These are phyloP conservation scores for Aspergillus sp. DNA, from an alignment of 2,329 filamentous ascomycete species.

Conservation along the genomic window DNA sequence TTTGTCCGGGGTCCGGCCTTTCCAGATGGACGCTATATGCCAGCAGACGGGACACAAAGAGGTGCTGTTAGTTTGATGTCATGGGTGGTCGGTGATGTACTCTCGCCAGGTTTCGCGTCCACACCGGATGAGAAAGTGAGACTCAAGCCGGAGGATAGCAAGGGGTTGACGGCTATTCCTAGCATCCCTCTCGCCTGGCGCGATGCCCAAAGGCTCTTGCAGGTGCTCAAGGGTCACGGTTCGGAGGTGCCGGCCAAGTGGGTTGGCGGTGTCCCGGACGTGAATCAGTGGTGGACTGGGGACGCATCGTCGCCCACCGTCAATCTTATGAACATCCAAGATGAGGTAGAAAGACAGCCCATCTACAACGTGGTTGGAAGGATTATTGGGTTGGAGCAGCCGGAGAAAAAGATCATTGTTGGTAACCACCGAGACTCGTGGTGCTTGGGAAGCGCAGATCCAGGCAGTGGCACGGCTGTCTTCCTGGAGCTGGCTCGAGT, in stretches of 20 bases:
- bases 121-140: slow-evolving; percentile 56
- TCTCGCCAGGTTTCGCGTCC: slow-evolving; percentile 80
- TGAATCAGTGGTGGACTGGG: slow-evolving; percentile 83
- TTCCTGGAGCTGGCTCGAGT: slow-evolving; percentile 86
- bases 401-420: slow-evolving; percentile 79
- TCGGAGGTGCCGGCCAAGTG: slow-evolving; percentile 68
- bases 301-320: slow-evolving; percentile 73
- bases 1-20: slow-evolving; percentile 71
- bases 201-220: slow-evolving; percentile 78
- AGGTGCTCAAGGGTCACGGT: slow-evolving; percentile 74
- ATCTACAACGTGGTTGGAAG: slow-evolving; percentile 91
- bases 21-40: slow-evolving; percentile 78
- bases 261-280: slow-evolving; percentile 73
- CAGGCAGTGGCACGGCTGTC: slow-evolving; percentile 84
- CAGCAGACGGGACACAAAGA: slow-evolving; percentile 77
- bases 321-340: slow-evolving; percentile 80
- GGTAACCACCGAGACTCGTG: slow-evolving; percentile 93
- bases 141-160: slow-evolving; percentile 68
- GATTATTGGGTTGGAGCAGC: slow-evolving; percentile 81
- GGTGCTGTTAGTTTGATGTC: slow-evolving; percentile 78
- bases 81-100: slow-evolving; percentile 84
- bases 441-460: slow-evolving; percentile 83
- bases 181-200: slow-evolving; percentile 88
- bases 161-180: slow-evolving; percentile 77
- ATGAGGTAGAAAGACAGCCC: slow-evolving; percentile 76